Percentiles rank a stretch among this genome's conserved stretches.
phyloP scores from a whole-genome alignment of 768 basidiomycete species.

The Auricularia cornea region DNA sequence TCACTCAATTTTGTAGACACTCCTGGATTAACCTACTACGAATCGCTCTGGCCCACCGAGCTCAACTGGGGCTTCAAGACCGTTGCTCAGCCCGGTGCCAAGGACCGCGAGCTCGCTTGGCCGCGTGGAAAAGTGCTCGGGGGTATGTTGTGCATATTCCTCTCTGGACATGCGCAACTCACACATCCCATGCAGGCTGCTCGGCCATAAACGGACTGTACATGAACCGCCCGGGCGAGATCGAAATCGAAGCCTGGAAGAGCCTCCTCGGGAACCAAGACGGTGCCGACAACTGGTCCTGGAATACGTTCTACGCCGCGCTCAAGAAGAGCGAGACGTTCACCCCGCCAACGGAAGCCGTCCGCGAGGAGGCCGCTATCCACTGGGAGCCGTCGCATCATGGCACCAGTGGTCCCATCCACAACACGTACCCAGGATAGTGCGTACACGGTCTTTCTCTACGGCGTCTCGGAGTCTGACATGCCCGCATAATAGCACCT shows the following conservation, averaged over 20 bases:
- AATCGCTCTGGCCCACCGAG: constrained; percentile 35
- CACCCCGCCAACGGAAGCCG: constrained; percentile 37
- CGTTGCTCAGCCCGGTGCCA: constrained; percentile 37
- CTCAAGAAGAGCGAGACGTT: constrained; percentile 51
- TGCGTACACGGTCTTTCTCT: neutral
- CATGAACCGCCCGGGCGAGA: constrained; percentile 42
- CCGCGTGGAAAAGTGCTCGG: constrained; percentile 63
- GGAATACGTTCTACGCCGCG: constrained; percentile 36
- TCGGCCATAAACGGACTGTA: constrained; percentile 67
- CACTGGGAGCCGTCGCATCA: constrained; percentile 36
- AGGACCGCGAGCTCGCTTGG: constrained; percentile 40
- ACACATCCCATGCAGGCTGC: neutral
- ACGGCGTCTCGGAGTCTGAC: too few relatives aligned
- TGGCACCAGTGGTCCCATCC: constrained; percentile 45
- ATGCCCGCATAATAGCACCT: too few relatives aligned
- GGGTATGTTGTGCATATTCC: constrained; percentile 22
- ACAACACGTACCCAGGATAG: constrained; percentile 25
- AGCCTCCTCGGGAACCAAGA: constrained; percentile 30
- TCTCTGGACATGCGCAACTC: neutral
- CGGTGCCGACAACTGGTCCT: constrained; percentile 32
- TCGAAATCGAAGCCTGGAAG: constrained; percentile 42
- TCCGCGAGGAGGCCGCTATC: constrained; percentile 37
- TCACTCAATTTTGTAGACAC: too few relatives aligned
- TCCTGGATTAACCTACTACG: constrained; percentile 45
- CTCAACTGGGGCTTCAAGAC: constrained; percentile 56